phyloP scores from a whole-genome alignment of 208 protist species.

The Crithidia brevicula region DNA sequence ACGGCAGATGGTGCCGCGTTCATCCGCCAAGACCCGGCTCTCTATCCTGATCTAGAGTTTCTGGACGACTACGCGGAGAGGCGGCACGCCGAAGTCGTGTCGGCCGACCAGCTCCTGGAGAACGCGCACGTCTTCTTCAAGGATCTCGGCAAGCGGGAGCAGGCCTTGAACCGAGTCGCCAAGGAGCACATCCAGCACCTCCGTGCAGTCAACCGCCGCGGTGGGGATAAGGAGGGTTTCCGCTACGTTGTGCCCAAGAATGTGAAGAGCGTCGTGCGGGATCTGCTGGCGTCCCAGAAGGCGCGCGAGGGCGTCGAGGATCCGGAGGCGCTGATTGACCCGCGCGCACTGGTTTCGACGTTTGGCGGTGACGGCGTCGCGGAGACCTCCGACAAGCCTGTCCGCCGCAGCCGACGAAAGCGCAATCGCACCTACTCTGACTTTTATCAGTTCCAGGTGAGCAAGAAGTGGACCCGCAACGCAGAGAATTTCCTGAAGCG shows the following conservation, averaged over 20 bases:
- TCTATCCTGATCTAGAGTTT: constrained; percentile 65
- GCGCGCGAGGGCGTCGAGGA: constrained; percentile 28
- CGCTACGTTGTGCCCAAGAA: constrained; percentile 84
- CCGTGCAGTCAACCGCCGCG: constrained; percentile 77
- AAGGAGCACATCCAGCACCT: constrained; percentile 62
- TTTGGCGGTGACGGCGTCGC: constrained; percentile 70
- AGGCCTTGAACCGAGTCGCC: constrained; percentile 57
- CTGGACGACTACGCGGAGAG: constrained; percentile 77
- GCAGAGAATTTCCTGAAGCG: constrained; percentile 86
- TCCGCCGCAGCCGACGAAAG: constrained; percentile 49
- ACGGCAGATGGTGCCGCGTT: not conserved
- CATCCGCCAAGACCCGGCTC: constrained; percentile 34
- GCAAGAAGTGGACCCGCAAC: constrained; percentile 84
- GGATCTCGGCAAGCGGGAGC: constrained; percentile 65
- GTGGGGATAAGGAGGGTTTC: constrained; percentile 91
- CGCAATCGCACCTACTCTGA: constrained; percentile 65
- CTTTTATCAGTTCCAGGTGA: constrained; percentile 93
- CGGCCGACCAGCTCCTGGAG: constrained; percentile 63
- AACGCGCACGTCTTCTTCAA: constrained; percentile 83
- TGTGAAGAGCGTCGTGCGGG: constrained; percentile 69
- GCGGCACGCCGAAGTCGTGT: constrained; percentile 59
- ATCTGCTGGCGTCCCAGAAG: constrained; percentile 57
- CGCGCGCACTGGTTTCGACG: constrained; percentile 56
- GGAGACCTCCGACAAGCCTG: constrained; percentile 62
- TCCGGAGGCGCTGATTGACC: constrained; percentile 40